Evolutionary conservation across 306 rosid genomes (phyloP).

Genomic region (Hippophae gyantsensis): DNA sequence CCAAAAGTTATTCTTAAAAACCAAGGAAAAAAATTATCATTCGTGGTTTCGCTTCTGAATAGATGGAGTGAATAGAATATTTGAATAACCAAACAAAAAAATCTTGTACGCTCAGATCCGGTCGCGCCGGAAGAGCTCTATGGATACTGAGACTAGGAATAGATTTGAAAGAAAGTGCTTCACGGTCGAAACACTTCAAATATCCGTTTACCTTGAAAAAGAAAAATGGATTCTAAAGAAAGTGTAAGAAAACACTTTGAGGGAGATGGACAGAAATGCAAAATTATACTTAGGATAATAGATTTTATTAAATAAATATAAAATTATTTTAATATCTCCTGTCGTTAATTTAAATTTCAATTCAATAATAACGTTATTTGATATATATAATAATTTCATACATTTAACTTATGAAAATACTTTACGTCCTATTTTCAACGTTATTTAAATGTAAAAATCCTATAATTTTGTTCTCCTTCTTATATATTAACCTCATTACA

Average conservation of each 20-base stretch:
- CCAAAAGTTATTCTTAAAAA: neutral
- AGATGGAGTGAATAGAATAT: slow-evolving; percentile 16
- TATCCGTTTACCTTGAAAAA: too few relatives aligned
- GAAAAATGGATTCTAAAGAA: neutral
- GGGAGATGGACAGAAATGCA: slow-evolving; percentile 8
- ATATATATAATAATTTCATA: too few relatives aligned
- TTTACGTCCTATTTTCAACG: too few relatives aligned
- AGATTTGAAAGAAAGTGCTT: slow-evolving; percentile 10
- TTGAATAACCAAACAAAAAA: neutral
- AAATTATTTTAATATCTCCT: too few relatives aligned
- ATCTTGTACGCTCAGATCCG: slow-evolving; percentile 27
- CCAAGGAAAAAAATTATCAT: neutral
- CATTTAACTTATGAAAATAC: too few relatives aligned
- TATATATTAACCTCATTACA: too few relatives aligned
- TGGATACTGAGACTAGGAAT: slow-evolving; percentile 3
- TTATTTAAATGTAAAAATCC: too few relatives aligned
- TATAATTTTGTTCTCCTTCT: too few relatives aligned
- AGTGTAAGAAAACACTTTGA: neutral
- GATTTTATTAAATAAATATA: too few relatives aligned
- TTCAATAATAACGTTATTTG: too few relatives aligned
- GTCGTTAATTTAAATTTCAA: too few relatives aligned
- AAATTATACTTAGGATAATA: too few relatives aligned
- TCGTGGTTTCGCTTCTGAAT: slow-evolving; percentile 24
- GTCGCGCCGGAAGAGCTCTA: slow-evolving; percentile 28
- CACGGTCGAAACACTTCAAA: neutral